Evolutionary conservation across 306 rosid genomes (phyloP), one percentile per base, ranked within the genome.

Genomic region (Sophora flavescens): DNA sequence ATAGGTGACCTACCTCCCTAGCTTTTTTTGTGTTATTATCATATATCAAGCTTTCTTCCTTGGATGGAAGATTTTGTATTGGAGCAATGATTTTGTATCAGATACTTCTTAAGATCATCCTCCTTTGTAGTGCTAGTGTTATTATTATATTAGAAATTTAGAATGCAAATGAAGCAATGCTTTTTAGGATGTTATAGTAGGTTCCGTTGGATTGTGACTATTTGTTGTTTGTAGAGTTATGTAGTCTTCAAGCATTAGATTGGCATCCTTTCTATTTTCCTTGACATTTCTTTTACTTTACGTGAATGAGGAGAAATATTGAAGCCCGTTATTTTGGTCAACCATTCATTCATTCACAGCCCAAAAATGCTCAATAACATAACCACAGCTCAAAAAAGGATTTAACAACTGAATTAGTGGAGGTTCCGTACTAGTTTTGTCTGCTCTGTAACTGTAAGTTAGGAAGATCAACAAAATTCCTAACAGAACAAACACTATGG

Each of bases 51-150:
- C 6, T 12, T 48, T 30, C 47, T 58, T 44, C 44, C 6, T 6
- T 13, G 13, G 28, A 12, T 30, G 81, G 9, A 35, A 59, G 60
- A 22, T 35, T 69, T 69, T 15, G 35, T 58, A 39, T 7, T 47
- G 76, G 32, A 33, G 68, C 33, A 44, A 30, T 52, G 44, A 39
- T 70, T 54, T 81, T 76, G 81, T 63, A 36, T 42, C 50, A 62
- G 47, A 35, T 54, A 45, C 22, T 39, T 16, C 6, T 17, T 45
- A 22, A 33, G 63, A 71, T 15, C 45, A 64, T 45, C 68, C 58
- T 70, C 53, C 22, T 14, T 56, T 59, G 5, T 69, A 48, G 62
- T 69, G 54, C 44, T 77, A 17, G 47, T 76, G 26, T 64, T 3
- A 22, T 22, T 22, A 22, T 22, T 22, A 22, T 22, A 22, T 22